These are phyloP conservation scores for Friedmanniomyces simplex DNA, from an alignment of 495 filamentous ascomycete species.

Conservation along the genomic window DNA sequence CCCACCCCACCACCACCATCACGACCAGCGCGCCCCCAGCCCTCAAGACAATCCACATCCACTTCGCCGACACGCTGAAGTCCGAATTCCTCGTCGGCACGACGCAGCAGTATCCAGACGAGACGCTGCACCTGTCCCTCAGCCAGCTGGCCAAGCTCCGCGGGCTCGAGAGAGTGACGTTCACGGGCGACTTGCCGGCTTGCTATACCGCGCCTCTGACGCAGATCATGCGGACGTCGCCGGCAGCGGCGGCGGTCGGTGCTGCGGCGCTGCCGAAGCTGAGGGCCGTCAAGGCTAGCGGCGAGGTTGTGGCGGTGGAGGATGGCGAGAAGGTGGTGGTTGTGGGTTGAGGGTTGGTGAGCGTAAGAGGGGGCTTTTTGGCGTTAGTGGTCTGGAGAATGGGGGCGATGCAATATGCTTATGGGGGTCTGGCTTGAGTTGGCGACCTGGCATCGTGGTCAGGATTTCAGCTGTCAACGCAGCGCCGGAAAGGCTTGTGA, in stretches of 20 bases:
- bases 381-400: no score
- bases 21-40: background rate
- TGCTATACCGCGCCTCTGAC: conserved; percentile 9
- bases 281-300: background rate
- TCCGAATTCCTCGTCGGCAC: background rate
- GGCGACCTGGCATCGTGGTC: no score
- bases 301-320: conserved; percentile 1
- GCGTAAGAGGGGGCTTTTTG: no score
- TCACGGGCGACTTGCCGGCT: conserved; percentile 11
- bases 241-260: no score
- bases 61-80: conserved; percentile 8
- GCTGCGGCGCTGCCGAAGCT: background rate
- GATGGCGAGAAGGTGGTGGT: background rate
- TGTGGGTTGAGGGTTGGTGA: no score
- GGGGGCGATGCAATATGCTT: no score
- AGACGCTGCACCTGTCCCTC: background rate
- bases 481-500: no score
- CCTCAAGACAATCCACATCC: conserved; percentile 4
- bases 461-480: no score
- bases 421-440: no score
- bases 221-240: conserved; percentile 3
- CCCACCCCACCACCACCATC: background rate
- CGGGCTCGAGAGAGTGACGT: conserved; percentile 1
- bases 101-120: conserved; percentile 8
- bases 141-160: conserved; percentile 2